Conservation (phyloP, 78 protist species). For the Emiliania huxleyi region DNA sequence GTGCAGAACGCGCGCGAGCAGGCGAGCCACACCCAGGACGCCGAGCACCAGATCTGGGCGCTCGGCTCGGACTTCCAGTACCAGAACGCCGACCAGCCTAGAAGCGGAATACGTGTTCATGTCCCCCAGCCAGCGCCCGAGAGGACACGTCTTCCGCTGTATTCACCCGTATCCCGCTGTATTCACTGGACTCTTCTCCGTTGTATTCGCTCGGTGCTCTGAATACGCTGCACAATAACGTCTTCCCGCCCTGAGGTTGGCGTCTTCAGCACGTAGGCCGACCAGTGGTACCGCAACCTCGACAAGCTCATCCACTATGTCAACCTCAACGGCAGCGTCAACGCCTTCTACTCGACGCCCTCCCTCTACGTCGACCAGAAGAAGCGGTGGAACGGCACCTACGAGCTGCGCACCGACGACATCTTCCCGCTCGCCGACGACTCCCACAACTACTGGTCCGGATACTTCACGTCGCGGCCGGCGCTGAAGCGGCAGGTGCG, state of each 20-base stretch:
- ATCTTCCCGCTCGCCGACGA: constrained; percentile 17
- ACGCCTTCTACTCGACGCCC: constrained; percentile 39
- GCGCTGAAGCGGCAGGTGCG: constrained; percentile 76
- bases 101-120: too few species aligned
- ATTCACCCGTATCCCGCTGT: too few species aligned
- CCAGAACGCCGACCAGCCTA: constrained; percentile 62
- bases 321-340: constrained; percentile 52
- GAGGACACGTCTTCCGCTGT: too few species aligned
- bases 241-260: too few species aligned
- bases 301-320: constrained; percentile 79
- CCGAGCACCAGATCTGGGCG: constrained; percentile 51
- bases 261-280: too few species aligned
- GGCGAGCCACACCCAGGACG: constrained; percentile 6
- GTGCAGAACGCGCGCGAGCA: constrained; percentile 47
- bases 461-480: constrained; percentile 72
- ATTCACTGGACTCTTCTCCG: too few species aligned
- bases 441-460: constrained; percentile 84
- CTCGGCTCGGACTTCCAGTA: constrained; percentile 82
- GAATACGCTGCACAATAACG: too few species aligned
- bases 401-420: neutral
- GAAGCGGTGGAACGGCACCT: neutral
- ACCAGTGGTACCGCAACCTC: constrained; percentile 51
- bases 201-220: too few species aligned
- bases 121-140: too few species aligned
- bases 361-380: neutral